Conservation (phyloP, 441 rosid species). For the Gossypium davidsonii region DNA sequence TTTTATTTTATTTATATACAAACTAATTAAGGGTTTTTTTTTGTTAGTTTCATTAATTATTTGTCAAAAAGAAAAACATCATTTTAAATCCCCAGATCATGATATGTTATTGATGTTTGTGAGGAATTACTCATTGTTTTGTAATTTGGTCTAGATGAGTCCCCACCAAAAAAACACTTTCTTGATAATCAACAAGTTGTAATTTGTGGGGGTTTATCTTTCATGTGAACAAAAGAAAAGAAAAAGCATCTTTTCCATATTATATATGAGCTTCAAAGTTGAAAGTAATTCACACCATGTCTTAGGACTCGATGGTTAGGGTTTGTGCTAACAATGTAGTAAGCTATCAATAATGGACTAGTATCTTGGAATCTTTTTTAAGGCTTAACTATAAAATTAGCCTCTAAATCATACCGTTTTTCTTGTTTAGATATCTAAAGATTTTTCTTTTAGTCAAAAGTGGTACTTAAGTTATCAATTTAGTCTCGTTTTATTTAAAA, state of each 20-base stretch:
- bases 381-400: too few species aligned
- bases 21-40: background rate
- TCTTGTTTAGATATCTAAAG: too few species aligned
- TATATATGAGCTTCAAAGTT: too few species aligned
- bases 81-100: background rate
- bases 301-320: too few species aligned
- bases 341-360: too few species aligned
- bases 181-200: background rate
- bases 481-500: too few species aligned
- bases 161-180: background rate
- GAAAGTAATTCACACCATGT: too few species aligned
- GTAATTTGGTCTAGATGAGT: background rate
- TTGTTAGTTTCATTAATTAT: background rate
- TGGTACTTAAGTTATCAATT: too few species aligned
- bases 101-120: background rate
- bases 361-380: too few species aligned
- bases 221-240: background rate
- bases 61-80: background rate
- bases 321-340: too few species aligned
- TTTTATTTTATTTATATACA: background rate
- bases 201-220: background rate
- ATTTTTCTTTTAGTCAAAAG: too few species aligned
- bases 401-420: too few species aligned
- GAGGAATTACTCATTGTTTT: background rate
- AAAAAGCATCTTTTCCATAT: background rate